A percentile compares a stretch with the other conserved stretches of the same genome.
Evolutionary conservation across 2,329 filamentous ascomycete genomes (phyloP).

Genomic region (Byssochlamys sp.): DNA sequence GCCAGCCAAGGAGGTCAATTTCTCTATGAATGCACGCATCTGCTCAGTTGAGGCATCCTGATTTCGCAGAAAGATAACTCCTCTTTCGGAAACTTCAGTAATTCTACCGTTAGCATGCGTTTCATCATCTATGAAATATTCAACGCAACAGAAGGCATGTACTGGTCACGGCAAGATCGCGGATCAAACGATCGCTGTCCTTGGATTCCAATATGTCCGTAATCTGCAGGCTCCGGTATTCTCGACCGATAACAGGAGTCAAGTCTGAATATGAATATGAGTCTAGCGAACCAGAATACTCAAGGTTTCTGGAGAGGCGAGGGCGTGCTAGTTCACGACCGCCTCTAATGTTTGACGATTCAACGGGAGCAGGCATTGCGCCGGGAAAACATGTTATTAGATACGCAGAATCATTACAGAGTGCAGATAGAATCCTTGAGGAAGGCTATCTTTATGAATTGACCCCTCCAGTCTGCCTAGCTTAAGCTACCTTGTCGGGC

Average conservation of each 20-base stretch:
- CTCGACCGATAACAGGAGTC: slow-evolving; percentile 29
- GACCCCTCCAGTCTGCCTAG: no score
- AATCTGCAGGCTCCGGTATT: slow-evolving; percentile 27
- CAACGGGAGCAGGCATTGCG: slow-evolving; percentile 11
- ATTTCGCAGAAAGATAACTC: slow-evolving; percentile 43
- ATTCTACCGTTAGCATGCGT: not conserved
- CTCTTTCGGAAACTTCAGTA: slow-evolving; percentile 35
- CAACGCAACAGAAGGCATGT: slow-evolving; percentile 2
- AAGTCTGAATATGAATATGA: slow-evolving; percentile 7
- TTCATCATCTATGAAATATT: not conserved
- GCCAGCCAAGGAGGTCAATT: slow-evolving; percentile 36
- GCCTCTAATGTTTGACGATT: slow-evolving; percentile 11
- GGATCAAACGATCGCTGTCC: slow-evolving; percentile 53
- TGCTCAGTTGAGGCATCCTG: slow-evolving; percentile 39
- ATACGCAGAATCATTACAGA: no score
- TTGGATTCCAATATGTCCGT: slow-evolving; percentile 48
- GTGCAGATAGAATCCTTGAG: no score
- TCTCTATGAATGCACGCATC: slow-evolving; percentile 40
- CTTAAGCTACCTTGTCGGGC: no score
- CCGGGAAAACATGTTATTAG: not conserved
- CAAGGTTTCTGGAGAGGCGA: slow-evolving; percentile 23
- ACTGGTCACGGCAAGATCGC: slow-evolving; percentile 58
- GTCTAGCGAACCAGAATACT: slow-evolving; percentile 36
- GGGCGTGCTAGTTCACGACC: slow-evolving; percentile 16
- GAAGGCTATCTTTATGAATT: no score